Evolutionary conservation across 2,329 filamentous ascomycete genomes (phyloP), one percentile per base, ranked within the genome.

Genomic region (Exophiala lecanii-corni): DNA sequence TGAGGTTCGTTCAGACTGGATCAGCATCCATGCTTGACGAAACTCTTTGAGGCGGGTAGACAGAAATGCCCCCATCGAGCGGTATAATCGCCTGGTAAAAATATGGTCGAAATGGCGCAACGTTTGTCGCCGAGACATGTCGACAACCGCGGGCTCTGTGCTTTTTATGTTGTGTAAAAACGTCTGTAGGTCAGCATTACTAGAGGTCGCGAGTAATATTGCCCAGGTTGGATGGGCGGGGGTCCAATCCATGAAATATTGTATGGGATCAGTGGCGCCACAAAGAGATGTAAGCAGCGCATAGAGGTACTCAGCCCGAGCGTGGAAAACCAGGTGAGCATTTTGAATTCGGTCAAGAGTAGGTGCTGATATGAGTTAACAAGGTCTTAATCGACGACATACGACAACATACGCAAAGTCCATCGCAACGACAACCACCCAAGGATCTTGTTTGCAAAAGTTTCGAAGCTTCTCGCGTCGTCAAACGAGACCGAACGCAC

Each of bases 341-440:
- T 80, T 77, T 62, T 84, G 86, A 3, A 72, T 67, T 42, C 76
- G 69, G 57, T 94, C 87, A 13, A 74, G 67, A 2, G 64, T 66
- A 28, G 73, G 81, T 84, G 50, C 35, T 38, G n/a, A 12, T 32
- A 36, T 61, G 47, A 38, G 44, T 36, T 15, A 49, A 39, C 37
- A 17, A 34, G n/a, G n/a, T n/a, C n/a, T n/a, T n/a, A n/a, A n/a
- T n/a, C n/a, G n/a, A n/a, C n/a, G n/a, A n/a, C n/a, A n/a, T n/a
- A n/a, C n/a, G n/a, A n/a, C n/a, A n/a, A n/a, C 76, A 61, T 70
- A 91, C 86, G 81, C 52, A 89, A 84, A 53, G 81, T 81, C 89
- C 91, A 98, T 56, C 77, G 82, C 23, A 81, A 76, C 55, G 89
- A 81, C 1, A 92, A 63, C 92, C 92, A 98, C 55, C 81, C 75